A percentile compares a stretch with the other conserved stretches of the same genome.
Conservation (phyloP, 2,329 filamentous ascomycete species). For the Penicillium sp. region DNA sequence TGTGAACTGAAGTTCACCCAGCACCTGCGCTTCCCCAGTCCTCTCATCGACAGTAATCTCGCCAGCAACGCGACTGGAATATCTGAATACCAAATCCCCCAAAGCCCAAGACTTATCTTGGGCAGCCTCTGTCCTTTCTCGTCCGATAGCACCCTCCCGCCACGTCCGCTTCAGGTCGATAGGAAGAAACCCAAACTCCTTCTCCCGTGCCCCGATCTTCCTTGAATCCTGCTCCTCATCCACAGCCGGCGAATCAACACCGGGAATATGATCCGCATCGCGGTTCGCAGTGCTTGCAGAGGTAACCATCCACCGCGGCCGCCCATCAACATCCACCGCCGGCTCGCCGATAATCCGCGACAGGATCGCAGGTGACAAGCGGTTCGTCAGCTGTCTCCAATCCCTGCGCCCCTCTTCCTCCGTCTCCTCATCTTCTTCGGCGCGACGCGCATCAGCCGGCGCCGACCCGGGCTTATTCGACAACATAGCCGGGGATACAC, state of each 20-base stretch:
- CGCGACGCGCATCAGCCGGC: constrained; percentile 8
- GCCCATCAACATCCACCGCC: constrained; percentile 39
- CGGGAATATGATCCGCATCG: constrained; percentile 63
- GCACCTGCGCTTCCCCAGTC: constrained; percentile 40
- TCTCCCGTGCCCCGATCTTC: constrained; percentile 40
- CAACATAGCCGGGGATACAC: constrained; percentile 47
- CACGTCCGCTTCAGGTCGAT: constrained; percentile 64
- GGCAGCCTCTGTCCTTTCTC: constrained; percentile 63
- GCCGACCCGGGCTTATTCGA: constrained; percentile 33
- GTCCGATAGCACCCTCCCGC: constrained; percentile 61
- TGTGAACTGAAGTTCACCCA: constrained; percentile 64
- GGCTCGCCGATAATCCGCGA: constrained; percentile 51
- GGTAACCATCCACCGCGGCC: constrained; percentile 56
- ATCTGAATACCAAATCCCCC: constrained; percentile 51
- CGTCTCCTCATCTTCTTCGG: constrained; percentile 28
- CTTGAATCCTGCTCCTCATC: constrained; percentile 19
- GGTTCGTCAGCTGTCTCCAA: constrained; percentile 56
- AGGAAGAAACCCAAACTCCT: constrained; percentile 57
- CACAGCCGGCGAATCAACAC: constrained; percentile 43
- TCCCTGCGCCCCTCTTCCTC: constrained; percentile 50
- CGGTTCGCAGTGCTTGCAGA: constrained; percentile 58
- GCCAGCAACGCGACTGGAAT: constrained; percentile 19
- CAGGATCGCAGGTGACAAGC: constrained; percentile 53
- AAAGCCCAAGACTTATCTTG: constrained; percentile 65
- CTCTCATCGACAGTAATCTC: constrained; percentile 33